phyloP scores from a whole-genome alignment of 768 basidiomycete species.

The Rhizopogon rudus region DNA sequence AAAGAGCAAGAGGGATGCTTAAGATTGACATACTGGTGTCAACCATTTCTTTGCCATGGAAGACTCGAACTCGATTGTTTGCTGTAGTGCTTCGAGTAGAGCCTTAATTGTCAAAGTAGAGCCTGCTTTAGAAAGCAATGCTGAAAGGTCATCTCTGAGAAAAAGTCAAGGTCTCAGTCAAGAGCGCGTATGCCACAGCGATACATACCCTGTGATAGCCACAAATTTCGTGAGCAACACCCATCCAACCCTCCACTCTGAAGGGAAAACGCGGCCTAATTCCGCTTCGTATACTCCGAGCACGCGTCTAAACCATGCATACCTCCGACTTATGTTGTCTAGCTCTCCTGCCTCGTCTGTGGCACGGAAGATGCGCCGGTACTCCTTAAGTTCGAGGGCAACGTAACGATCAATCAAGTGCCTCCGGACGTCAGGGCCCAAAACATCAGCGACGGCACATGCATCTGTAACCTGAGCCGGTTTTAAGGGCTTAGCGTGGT shows the following conservation, averaged over 20 bases:
- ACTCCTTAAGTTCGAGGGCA: constrained; percentile 88
- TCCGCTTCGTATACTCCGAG: constrained; percentile 86
- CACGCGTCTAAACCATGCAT: constrained; percentile 90
- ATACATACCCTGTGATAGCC: constrained; percentile 77
- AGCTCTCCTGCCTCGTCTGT: constrained; percentile 95
- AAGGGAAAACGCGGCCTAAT: constrained; percentile 77
- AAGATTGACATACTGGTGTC: constrained; percentile 47
- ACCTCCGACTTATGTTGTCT: constrained; percentile 89
- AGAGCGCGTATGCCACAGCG: background rate
- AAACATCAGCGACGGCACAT: constrained; percentile 83
- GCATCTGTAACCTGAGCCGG: constrained; percentile 69
- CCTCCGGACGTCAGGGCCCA: constrained; percentile 77
- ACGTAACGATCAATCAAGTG: constrained; percentile 88
- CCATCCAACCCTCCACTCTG: constrained; percentile 83
- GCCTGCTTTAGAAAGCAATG: constrained; percentile 73
- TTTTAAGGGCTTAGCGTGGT: constrained; percentile 63
- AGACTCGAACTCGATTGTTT: constrained; percentile 84
- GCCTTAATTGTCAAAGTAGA: constrained; percentile 69
- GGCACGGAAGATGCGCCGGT: constrained; percentile 90
- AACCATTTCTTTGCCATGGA: constrained; percentile 81
- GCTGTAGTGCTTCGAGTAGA: constrained; percentile 82
- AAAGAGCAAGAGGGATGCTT: background rate
- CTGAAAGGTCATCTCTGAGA: constrained; percentile 76
- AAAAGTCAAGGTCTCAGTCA: background rate
- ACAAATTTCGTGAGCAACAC: constrained; percentile 78